Conservation (phyloP, 306 rosid species). For the Corylus avellana region DNA sequence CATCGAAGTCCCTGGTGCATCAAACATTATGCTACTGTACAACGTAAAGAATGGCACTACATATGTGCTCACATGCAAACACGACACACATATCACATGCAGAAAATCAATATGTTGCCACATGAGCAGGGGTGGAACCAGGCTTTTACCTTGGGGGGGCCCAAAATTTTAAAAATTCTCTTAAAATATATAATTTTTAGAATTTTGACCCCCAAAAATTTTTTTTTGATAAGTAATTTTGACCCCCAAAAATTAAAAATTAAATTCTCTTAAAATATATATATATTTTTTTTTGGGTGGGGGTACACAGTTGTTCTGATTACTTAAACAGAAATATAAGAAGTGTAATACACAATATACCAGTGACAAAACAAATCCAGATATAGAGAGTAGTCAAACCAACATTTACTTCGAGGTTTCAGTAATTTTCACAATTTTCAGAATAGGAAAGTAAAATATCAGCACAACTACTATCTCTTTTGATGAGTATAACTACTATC, state of each 20-base stretch:
- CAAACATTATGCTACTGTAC: constrained; percentile 29
- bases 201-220: too few relatives aligned
- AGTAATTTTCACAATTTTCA: not conserved
- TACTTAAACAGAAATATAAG: too few relatives aligned
- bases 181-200: too few relatives aligned
- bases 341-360: not conserved
- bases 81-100: constrained; percentile 10
- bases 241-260: too few relatives aligned
- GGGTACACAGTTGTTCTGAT: not conserved
- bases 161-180: too few relatives aligned
- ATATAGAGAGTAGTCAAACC: not conserved
- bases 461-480: not conserved
- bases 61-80: constrained; percentile 6
- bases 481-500: constrained; percentile 10
- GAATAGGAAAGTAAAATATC: constrained; percentile 1
- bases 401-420: not conserved
- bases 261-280: too few relatives aligned
- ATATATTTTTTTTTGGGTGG: not conserved
- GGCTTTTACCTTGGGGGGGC: too few relatives aligned
- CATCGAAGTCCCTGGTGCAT: constrained; percentile 83
- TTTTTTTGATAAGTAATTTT: too few relatives aligned
- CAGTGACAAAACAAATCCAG: not conserved
- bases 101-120: constrained; percentile 14
- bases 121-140: not conserved
- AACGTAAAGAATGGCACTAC: constrained; percentile 28